These are phyloP conservation scores for Aspergillus texensis DNA, from an alignment of 2,329 filamentous ascomycete genomes.

Conservation along the genomic window DNA sequence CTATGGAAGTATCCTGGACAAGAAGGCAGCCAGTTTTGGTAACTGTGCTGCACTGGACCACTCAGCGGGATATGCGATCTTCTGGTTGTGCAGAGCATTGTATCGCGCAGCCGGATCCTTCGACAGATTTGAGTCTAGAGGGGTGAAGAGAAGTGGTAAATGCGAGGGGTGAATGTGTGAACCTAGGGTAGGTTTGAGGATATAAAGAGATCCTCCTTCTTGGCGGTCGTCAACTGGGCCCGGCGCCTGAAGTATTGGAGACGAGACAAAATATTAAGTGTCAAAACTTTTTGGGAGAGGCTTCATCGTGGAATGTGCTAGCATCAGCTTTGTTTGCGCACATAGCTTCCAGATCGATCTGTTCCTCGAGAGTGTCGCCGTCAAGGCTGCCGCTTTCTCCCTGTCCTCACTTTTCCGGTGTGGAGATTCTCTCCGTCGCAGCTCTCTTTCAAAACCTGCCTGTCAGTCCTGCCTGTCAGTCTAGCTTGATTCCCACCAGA, in stretches of 20 bases:
- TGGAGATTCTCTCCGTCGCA: constrained; percentile 71
- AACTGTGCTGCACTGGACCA: constrained; percentile 75
- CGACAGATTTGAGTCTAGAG: constrained; percentile 73
- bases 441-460: constrained; percentile 73
- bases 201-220: constrained; percentile 49
- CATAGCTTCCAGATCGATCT: constrained; percentile 55
- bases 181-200: constrained; percentile 82
- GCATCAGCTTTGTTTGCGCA: constrained; percentile 53
- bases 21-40: constrained; percentile 80
- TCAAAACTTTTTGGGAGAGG: not conserved
- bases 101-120: constrained; percentile 61
- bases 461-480: constrained; percentile 94
- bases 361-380: constrained; percentile 50
- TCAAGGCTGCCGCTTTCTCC: constrained; percentile 40
- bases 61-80: constrained; percentile 80
- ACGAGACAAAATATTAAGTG: constrained; percentile 30
- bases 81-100: constrained; percentile 76
- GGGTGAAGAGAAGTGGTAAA: constrained; percentile 80
- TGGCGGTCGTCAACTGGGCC: constrained; percentile 2
- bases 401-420: constrained; percentile 45
- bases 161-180: constrained; percentile 57
- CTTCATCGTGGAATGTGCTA: not conserved
- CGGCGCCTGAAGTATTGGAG: constrained; percentile 27
- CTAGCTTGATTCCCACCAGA: constrained; percentile 93
- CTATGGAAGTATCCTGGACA: constrained; percentile 84